Conservation (phyloP, 805 yeast genomes). For the Metschnikowia peoriensis region DNA sequence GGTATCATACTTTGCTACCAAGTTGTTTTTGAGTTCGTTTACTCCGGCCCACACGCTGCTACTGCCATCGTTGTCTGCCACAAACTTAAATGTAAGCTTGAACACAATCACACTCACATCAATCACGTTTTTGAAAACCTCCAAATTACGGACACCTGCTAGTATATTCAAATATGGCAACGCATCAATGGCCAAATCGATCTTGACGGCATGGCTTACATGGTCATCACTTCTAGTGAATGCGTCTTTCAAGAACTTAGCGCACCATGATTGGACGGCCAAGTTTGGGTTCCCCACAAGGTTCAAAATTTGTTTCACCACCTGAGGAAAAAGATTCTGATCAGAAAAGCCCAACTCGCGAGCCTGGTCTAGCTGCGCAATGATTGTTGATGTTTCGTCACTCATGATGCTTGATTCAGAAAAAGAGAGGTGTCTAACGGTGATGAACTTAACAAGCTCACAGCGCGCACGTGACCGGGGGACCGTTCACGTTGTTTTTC, state of each 20-base stretch:
- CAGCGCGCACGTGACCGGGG: slow-evolving; percentile 8
- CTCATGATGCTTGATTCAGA: slow-evolving; percentile 7
- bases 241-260: slow-evolving; percentile 37
- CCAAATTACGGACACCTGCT: slow-evolving; percentile 28
- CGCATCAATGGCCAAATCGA: slow-evolving; percentile 42
- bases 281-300: slow-evolving; percentile 35
- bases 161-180: slow-evolving; percentile 31
- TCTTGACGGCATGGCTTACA: slow-evolving; percentile 27
- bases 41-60: slow-evolving; percentile 55
- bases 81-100: slow-evolving; percentile 43
- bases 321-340: slow-evolving; percentile 37
- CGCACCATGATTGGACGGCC: slow-evolving; percentile 40
- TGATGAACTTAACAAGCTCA: not conserved
- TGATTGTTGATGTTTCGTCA: slow-evolving; percentile 18
- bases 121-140: slow-evolving; percentile 30
- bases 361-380: slow-evolving; percentile 39
- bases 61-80: slow-evolving; percentile 48
- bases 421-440: not conserved
- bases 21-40: slow-evolving; percentile 51
- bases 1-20: slow-evolving; percentile 62
- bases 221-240: slow-evolving; percentile 28
- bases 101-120: slow-evolving; percentile 42
- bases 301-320: slow-evolving; percentile 42
- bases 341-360: slow-evolving; percentile 32
- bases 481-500: not conserved